phyloP scores from a whole-genome alignment of 768 basidiomycete genomes.

The Lenzites betulinus region DNA sequence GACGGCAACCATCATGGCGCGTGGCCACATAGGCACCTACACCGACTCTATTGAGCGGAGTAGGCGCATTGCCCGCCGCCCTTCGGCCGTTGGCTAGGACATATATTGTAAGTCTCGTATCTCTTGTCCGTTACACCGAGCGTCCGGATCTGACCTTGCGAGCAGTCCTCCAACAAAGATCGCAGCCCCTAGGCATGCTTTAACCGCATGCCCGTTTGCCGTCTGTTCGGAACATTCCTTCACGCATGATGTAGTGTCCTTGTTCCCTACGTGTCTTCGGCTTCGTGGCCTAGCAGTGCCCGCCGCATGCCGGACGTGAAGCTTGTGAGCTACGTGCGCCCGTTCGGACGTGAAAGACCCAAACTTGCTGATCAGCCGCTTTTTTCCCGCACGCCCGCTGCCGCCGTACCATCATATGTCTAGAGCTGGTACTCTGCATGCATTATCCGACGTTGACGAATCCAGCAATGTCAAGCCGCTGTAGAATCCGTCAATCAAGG shows the following conservation, averaged over 20 bases:
- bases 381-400: not conserved
- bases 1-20: not conserved
- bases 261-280: too few relatives aligned
- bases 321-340: not conserved
- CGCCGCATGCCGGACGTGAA: not conserved
- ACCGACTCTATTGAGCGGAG: not conserved
- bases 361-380: not conserved
- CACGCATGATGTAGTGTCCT: too few relatives aligned
- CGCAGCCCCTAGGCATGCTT: not conserved
- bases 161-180: not conserved
- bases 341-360: not conserved
- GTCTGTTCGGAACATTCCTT: not conserved
- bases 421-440: not conserved
- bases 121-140: not conserved
- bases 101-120: not conserved
- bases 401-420: not conserved
- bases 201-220: not conserved
- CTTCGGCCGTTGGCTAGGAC: not conserved
- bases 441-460: not conserved
- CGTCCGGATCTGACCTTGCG: not conserved
- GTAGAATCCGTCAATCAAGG: not conserved
- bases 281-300: too few relatives aligned
- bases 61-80: not conserved
- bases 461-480: not conserved
- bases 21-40: not conserved